Conservation (phyloP, 257 asterid species). For the Sherardia arvensis region DNA sequence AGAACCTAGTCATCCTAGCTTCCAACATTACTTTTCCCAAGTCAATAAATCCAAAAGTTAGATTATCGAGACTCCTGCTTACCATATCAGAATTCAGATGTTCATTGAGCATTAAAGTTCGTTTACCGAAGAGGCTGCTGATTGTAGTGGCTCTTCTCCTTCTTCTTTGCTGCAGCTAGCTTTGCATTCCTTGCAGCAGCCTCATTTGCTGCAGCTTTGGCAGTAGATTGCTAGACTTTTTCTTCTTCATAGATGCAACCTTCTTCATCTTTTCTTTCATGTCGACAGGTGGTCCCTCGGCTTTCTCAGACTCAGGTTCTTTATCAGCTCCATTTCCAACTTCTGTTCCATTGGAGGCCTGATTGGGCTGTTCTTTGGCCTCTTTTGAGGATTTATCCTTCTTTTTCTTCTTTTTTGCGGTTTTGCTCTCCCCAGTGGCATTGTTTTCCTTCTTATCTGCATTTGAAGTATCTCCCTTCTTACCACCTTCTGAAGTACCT, state of each 20-base stretch:
- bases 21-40: not conserved
- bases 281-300: conserved; percentile 44
- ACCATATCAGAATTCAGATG: conserved; percentile 8
- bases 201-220: conserved; percentile 81
- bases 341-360: conserved; percentile 28
- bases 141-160: conserved; percentile 94
- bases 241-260: conserved; percentile 66
- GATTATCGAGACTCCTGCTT: not conserved
- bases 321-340: conserved; percentile 39
- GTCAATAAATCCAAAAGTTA: not conserved
- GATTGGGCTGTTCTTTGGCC: conserved; percentile 49
- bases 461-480: conserved; percentile 34
- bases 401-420: conserved; percentile 86
- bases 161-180: conserved; percentile 87
- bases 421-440: conserved; percentile 66
- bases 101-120: conserved; percentile 12
- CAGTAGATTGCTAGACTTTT: conserved; percentile 75
- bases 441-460: conserved; percentile 47
- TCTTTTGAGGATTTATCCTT: conserved; percentile 70
- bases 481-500: conserved; percentile 37
- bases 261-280: conserved; percentile 72
- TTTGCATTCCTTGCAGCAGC: conserved; percentile 90
- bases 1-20: conserved; percentile 7
- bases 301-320: conserved; percentile 32
- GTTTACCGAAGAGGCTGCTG: conserved; percentile 82